These are phyloP conservation scores for Papiliotrema flavescens DNA, from an alignment of 1,284 basidiomycete genomes.

Conservation along the genomic window DNA sequence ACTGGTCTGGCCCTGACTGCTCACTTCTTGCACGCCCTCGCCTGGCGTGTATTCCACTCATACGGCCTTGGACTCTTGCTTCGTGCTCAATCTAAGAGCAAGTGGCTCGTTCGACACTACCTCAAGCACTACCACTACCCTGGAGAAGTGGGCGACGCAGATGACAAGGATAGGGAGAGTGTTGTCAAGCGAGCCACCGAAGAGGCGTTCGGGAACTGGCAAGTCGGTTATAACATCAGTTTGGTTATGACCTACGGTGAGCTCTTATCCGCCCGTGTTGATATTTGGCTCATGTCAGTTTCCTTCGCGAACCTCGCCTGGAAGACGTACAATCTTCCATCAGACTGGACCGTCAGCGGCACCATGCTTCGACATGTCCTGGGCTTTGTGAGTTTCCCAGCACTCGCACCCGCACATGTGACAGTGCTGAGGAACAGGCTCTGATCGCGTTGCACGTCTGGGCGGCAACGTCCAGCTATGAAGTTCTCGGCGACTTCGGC, in stretches of 20 bases:
- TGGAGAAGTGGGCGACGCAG: constrained; percentile 19
- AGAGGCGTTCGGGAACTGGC: constrained; percentile 95
- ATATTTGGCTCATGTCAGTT: constrained; percentile 52
- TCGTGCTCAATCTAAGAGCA: constrained; percentile 75
- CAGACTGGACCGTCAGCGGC: constrained; percentile 83
- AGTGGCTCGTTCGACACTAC: constrained; percentile 90
- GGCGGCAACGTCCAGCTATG: constrained; percentile 84
- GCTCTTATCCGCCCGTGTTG: constrained; percentile 31
- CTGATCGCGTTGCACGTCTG: constrained; percentile 85
- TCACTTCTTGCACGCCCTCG: constrained; percentile 76
- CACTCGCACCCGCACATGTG: not conserved
- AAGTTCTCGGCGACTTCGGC: constrained; percentile 89
- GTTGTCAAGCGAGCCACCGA: constrained; percentile 67
- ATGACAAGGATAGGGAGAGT: constrained; percentile 29
- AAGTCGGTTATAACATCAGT: constrained; percentile 85
- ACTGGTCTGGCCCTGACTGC: constrained; percentile 54
- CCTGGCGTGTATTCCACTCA: constrained; percentile 85
- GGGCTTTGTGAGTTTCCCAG: constrained; percentile 61
- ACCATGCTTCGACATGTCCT: constrained; percentile 83
- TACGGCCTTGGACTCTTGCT: constrained; percentile 82
- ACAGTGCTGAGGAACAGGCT: constrained; percentile 54
- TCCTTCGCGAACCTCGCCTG: constrained; percentile 78
- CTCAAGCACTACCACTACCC: constrained; percentile 86
- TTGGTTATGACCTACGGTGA: constrained; percentile 90
- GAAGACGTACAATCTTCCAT: constrained; percentile 78